Conservation (phyloP, 2,329 filamentous ascomycete species). For the Pseudocercospora ulei region DNA sequence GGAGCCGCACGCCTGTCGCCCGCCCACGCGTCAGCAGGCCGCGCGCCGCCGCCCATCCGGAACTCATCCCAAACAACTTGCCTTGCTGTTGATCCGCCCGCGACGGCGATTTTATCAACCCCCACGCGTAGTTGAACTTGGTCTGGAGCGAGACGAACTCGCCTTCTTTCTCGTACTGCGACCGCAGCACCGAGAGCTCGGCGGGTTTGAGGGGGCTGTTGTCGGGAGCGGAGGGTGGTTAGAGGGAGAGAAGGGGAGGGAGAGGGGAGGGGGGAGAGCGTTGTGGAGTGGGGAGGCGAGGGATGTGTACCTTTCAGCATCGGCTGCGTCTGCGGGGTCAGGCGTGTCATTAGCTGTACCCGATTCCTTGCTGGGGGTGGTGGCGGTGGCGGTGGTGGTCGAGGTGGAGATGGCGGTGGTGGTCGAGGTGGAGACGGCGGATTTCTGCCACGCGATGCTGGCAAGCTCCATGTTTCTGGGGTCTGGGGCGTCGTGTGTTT, state of each 20-base stretch:
- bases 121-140: conserved; percentile 99
- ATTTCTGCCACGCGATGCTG: conserved; percentile 1
- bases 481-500: too few species aligned
- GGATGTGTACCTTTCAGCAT: conserved; percentile 71
- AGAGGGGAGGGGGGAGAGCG: conserved; percentile 1
- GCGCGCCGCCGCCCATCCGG: too few species aligned
- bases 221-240: not conserved
- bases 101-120: conserved; percentile 81
- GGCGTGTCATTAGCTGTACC: conserved; percentile 26
- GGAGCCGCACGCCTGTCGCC: conserved; percentile 22
- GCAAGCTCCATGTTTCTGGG: conserved; percentile 2
- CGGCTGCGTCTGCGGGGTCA: conserved; percentile 67
- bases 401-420: not conserved
- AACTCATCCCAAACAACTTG: too few species aligned
- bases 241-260: not conserved
- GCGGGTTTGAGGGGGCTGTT: conserved; percentile 74
- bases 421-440: too few species aligned
- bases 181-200: conserved; percentile 82
- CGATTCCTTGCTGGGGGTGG: not conserved
- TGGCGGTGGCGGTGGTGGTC: not conserved
- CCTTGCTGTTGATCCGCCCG: conserved; percentile 52
- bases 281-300: conserved; percentile 1
- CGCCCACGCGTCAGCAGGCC: too few species aligned
- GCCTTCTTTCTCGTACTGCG: conserved; percentile 95
- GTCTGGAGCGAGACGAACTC: conserved; percentile 95